Conservation (phyloP, 345 rosid species). For the Brassica incana region DNA sequence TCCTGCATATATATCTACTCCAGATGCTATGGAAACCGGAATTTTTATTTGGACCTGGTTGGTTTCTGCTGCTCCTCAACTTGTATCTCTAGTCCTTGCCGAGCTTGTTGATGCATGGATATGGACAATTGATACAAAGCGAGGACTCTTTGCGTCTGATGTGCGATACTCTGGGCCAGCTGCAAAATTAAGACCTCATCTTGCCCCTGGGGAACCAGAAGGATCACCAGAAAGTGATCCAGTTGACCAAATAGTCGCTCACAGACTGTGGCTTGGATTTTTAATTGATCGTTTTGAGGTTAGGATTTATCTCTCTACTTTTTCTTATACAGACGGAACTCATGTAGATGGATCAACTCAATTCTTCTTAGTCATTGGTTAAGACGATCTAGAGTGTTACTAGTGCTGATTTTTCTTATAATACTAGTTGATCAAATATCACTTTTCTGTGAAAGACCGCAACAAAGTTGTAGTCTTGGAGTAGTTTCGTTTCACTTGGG, state of each 20-base stretch:
- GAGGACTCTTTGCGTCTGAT: slow-evolving; percentile 96
- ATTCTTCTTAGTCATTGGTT: slow-evolving; percentile 16
- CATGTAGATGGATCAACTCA: slow-evolving; percentile 12
- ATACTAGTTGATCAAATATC: slow-evolving; percentile 18
- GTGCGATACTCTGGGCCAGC: slow-evolving; percentile 81
- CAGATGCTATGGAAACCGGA: slow-evolving; percentile 97
- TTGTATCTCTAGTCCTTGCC: slow-evolving; percentile 90
- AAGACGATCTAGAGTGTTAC: slow-evolving; percentile 10
- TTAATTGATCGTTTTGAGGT: slow-evolving; percentile 98
- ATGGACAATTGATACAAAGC: slow-evolving; percentile 97
- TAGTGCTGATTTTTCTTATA: slow-evolving; percentile 11
- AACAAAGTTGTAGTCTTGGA: slow-evolving; percentile 15
- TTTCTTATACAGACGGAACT: background rate
- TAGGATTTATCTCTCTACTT: slow-evolving; percentile 26
- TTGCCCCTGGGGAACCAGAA: slow-evolving; percentile 94
- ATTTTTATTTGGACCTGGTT: slow-evolving; percentile 99
- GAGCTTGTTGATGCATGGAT: slow-evolving; percentile 99
- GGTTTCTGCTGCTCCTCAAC: slow-evolving; percentile 95
- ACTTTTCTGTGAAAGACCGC: slow-evolving; percentile 20
- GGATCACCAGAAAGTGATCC: slow-evolving; percentile 64
- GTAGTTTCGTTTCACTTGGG: slow-evolving; percentile 8
- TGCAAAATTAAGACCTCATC: slow-evolving; percentile 94
- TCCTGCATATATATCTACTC: slow-evolving; percentile 95
- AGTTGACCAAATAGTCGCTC: slow-evolving; percentile 93
- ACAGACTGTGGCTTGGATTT: slow-evolving; percentile 95